Base-by-base conservation (phyloP, 2,329 filamentous ascomycete genomes). In the Huntiella moniliformis region DNA sequence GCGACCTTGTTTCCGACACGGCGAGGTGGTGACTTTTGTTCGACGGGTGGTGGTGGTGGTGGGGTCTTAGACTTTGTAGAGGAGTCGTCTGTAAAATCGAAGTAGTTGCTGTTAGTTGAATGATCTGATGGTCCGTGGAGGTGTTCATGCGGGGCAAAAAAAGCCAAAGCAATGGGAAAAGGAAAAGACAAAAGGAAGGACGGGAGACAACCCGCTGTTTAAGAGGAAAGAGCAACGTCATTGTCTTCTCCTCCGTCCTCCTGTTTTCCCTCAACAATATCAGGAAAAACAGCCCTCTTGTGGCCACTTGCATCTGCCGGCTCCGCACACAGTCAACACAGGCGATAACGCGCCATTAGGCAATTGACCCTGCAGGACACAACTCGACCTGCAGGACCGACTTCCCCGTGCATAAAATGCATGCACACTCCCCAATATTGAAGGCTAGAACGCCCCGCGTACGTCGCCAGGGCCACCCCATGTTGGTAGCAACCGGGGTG, bases 1-100 rank as follows among this genome's bases (percentile, higher is more conserved):
- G 71, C 66, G 55, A 76, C 68, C 56, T 69, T 74, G 51, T 65
- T 65, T 15, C 43, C 47, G n/a, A 48, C 42, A 18, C 33, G 42
- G 42, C 42, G 42, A 43, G 45, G 31, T 15, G 44, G 18, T 6
- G 47, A 38, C 11, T 33, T 36, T 6, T 43, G 16, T 7, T 36
- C 18, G 42, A n/a, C 28, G 28, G 11, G 45, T 28, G 22, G 42
- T 10, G 42, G 36, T n/a, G 36, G 36, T 11, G 44, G 37, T 11
- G 47, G 42, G 4, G 47, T 45, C 11, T 38, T 28, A 1, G 47
- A 49, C 37, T 41, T 42, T 17, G 38, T 38, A 10, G 42, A 42
- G 8, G 18, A 15, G n/a, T 49, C 38, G 10, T 45, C 42, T 44
- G 16, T 44, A 22, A 38, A 38, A 28, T 37, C 15, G 41, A 15